phyloP scores from a whole-genome alignment of 2,329 filamentous ascomycete genomes.

The Xylariaceae sp. region DNA sequence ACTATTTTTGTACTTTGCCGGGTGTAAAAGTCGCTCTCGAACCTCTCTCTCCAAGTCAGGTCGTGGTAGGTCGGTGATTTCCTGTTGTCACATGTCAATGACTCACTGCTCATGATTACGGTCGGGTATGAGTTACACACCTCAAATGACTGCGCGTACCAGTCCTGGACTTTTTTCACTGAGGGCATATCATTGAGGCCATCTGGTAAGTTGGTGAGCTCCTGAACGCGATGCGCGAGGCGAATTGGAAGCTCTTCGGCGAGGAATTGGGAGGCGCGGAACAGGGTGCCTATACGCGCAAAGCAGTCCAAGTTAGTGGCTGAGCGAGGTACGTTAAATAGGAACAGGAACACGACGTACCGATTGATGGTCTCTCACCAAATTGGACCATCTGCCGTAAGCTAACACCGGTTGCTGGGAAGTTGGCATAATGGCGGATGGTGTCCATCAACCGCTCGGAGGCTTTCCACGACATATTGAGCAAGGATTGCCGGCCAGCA shows the following conservation, averaged over 20 bases:
- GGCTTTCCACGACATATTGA: slow-evolving; percentile 88
- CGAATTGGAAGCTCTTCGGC: slow-evolving; percentile 97
- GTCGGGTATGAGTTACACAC: slow-evolving; percentile 45
- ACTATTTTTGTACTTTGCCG: slow-evolving; percentile 46
- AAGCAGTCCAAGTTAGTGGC: slow-evolving; percentile 4
- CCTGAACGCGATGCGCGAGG: slow-evolving; percentile 91
- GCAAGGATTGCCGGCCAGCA: slow-evolving; percentile 17
- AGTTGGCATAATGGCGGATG: slow-evolving; percentile 95
- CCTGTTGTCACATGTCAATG: slow-evolving; percentile 48
- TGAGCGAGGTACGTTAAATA: slow-evolving; percentile 1
- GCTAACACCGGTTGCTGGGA: slow-evolving; percentile 93
- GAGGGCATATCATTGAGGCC: slow-evolving; percentile 97
- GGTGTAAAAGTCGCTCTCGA: slow-evolving; percentile 71
- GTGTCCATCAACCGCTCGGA: slow-evolving; percentile 89
- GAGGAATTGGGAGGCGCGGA: slow-evolving; percentile 95
- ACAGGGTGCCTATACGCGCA: slow-evolving; percentile 58
- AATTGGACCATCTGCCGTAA: slow-evolving; percentile 99
- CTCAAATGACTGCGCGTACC: slow-evolving; percentile 99
- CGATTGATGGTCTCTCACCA: slow-evolving; percentile 86
- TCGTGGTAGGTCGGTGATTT: slow-evolving; percentile 83
- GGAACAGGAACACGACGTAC: slow-evolving; percentile 44
- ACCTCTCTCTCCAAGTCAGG: slow-evolving; percentile 73
- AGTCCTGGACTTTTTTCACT: slow-evolving; percentile 89
- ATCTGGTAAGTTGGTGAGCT: slow-evolving; percentile 87
- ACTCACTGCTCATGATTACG: slow-evolving; percentile 23